Conservation (phyloP, 768 basidiomycete genomes). For the Leccinum subgranulosum region DNA sequence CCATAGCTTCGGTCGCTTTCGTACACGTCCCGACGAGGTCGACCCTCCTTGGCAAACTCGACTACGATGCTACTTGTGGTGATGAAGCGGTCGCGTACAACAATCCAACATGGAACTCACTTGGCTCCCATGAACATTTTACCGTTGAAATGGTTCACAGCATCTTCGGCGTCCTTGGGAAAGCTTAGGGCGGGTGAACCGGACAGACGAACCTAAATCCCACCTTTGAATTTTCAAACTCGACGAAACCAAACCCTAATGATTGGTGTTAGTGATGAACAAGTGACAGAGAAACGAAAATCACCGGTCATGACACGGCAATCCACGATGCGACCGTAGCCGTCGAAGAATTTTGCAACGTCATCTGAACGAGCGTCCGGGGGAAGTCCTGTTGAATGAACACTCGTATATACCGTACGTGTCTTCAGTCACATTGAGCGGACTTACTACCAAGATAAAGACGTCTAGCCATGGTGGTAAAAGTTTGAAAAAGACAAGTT, state of each 20-base stretch:
- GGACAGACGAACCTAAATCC: background rate
- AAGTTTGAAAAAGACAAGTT: slow-evolving; percentile 28
- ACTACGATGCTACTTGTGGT: slow-evolving; percentile 73
- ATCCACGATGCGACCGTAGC: slow-evolving; percentile 84
- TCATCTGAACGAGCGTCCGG: slow-evolving; percentile 81
- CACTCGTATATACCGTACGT: background rate
- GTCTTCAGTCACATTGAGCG: slow-evolving; percentile 3
- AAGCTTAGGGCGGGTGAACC: slow-evolving; percentile 10
- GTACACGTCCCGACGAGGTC: slow-evolving; percentile 76
- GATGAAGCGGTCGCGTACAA: background rate
- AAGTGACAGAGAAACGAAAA: slow-evolving; percentile 21
- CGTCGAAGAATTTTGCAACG: slow-evolving; percentile 85
- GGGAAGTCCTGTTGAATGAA: slow-evolving; percentile 59
- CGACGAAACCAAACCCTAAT: slow-evolving; percentile 92
- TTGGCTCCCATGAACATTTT: slow-evolving; percentile 87
- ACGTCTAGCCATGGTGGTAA: slow-evolving; percentile 68
- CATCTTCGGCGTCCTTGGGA: slow-evolving; percentile 89
- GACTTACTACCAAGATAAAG: slow-evolving; percentile 81
- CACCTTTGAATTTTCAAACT: slow-evolving; percentile 86
- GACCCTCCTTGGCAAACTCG: slow-evolving; percentile 92
- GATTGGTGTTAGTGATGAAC: slow-evolving; percentile 15
- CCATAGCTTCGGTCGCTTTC: slow-evolving; percentile 57
- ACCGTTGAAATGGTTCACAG: slow-evolving; percentile 80
- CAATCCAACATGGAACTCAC: slow-evolving; percentile 25
- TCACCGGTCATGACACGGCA: slow-evolving; percentile 93